Evolutionary conservation across 1,284 basidiomycete species (phyloP).

Genomic region (Tilletiaria anomala): DNA sequence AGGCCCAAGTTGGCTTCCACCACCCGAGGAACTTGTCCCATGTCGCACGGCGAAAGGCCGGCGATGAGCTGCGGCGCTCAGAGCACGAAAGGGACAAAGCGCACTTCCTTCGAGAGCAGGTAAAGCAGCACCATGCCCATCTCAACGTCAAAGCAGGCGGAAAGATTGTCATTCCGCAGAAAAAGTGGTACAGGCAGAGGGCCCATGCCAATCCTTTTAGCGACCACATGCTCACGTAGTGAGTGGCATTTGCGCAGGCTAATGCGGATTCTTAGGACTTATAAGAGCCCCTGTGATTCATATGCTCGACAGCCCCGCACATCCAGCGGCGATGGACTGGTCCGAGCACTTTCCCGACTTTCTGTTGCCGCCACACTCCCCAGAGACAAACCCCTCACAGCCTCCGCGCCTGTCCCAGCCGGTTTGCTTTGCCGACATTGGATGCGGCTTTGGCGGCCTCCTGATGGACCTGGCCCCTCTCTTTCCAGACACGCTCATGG

Average conservation of each 20-base stretch:
- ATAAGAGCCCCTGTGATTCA: too few species aligned
- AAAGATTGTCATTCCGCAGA: slow-evolving; percentile 46
- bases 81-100: background rate
- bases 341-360: slow-evolving; percentile 51
- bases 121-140: background rate
- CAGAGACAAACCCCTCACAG: slow-evolving; percentile 1
- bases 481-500: slow-evolving; percentile 81
- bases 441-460: slow-evolving; percentile 94
- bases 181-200: slow-evolving; percentile 89
- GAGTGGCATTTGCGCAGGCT: background rate
- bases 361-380: background rate
- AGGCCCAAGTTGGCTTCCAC: too few species aligned
- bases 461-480: slow-evolving; percentile 76
- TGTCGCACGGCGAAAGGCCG: background rate
- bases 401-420: slow-evolving; percentile 40
- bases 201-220: slow-evolving; percentile 98
- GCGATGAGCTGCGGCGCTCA: background rate
- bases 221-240: slow-evolving; percentile 81
- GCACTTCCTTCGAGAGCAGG: slow-evolving; percentile 1
- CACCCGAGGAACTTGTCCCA: too few species aligned
- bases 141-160: slow-evolving; percentile 1
- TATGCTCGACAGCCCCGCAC: slow-evolving; percentile 49
- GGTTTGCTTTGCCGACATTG: slow-evolving; percentile 91
- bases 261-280: slow-evolving; percentile 9
- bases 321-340: slow-evolving; percentile 72